Percentiles rank a stretch among this genome's conserved stretches.
phyloP scores from a whole-genome alignment of 208 protist genomes.

The Trypanosoma lewisi region DNA sequence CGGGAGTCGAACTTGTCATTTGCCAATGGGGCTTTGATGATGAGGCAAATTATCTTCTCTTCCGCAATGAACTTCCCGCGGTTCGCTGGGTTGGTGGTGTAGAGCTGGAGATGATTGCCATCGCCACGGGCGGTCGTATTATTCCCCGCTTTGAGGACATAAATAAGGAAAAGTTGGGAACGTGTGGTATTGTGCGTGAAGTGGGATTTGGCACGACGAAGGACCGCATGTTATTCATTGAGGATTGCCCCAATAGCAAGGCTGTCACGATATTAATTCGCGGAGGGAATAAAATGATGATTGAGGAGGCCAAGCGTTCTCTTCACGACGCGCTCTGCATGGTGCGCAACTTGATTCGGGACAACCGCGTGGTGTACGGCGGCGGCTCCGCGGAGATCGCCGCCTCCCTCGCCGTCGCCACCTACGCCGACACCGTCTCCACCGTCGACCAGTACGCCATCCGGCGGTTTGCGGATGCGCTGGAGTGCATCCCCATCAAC shows the following conservation, averaged over 20 bases:
- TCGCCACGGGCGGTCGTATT: constrained; percentile 99
- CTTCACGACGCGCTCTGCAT: constrained; percentile 99
- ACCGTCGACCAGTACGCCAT: constrained; percentile 99
- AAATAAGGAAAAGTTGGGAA: constrained; percentile 96
- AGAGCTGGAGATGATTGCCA: constrained; percentile 99
- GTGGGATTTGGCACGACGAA: constrained; percentile 97
- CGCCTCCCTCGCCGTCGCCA: constrained; percentile 93
- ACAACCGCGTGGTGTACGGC: constrained; percentile 99
- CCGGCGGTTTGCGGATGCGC: constrained; percentile 98
- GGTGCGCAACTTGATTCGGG: constrained; percentile 99
- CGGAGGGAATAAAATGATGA: constrained; percentile 99
- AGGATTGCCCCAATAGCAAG: constrained; percentile 97
- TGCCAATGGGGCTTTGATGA: constrained; percentile 99
- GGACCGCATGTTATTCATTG: constrained; percentile 99
- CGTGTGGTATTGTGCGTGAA: constrained; percentile 87
- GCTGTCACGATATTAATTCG: constrained; percentile 99
- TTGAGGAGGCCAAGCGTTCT: constrained; percentile 99
- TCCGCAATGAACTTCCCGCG: constrained; percentile 98
- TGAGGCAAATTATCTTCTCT: constrained; percentile 99
- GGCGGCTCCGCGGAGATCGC: constrained; percentile 99
- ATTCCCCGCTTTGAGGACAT: constrained; percentile 99
- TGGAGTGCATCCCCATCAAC: constrained; percentile 99
- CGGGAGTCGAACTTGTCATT: constrained; percentile 98
- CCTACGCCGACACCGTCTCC: constrained; percentile 91
- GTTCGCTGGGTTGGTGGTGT: constrained; percentile 99